These are phyloP conservation scores for Salvia splendens DNA, from an alignment of 257 asterid species.

Conservation along the genomic window DNA sequence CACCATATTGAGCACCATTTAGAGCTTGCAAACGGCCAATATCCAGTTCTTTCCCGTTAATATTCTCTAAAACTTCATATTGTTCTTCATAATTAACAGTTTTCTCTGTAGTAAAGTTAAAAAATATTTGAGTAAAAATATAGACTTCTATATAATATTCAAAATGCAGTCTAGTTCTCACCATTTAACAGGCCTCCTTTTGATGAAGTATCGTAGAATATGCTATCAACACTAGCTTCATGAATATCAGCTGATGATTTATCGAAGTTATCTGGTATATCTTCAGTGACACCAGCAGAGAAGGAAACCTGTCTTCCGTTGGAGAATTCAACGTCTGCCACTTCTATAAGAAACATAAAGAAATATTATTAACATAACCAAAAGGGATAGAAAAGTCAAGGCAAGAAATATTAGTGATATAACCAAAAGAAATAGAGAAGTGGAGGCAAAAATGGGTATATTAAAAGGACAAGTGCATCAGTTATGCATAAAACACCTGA, in stretches of 20 bases:
- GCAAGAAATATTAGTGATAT: conserved; percentile 9
- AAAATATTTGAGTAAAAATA: conserved; percentile 26
- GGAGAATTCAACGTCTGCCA: conserved; percentile 45
- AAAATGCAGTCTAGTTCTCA: conserved; percentile 24
- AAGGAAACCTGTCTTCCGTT: conserved; percentile 40
- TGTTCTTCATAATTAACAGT: conserved; percentile 36
- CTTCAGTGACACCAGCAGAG: conserved; percentile 43
- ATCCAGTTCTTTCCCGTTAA: conserved; percentile 33
- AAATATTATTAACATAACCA: too few species aligned
- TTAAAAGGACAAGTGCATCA: neutral
- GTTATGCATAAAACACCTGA: conserved; percentile 48
- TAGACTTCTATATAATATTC: conserved; percentile 15
- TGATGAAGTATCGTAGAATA: conserved; percentile 37
- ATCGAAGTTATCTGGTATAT: conserved; percentile 40
- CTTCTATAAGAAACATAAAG: conserved; percentile 34
- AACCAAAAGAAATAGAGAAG: conserved; percentile 18
- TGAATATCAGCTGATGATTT: conserved; percentile 35
- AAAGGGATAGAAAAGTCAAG: too few species aligned
- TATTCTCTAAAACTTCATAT: conserved; percentile 41
- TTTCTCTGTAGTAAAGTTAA: conserved; percentile 40
- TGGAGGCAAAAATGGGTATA: neutral
- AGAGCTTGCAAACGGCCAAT: conserved; percentile 34
- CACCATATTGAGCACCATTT: conserved; percentile 47
- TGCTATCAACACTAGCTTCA: conserved; percentile 41
- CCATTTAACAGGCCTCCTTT: conserved; percentile 39